A percentile compares a stretch with the other conserved stretches of the same genome.
Conservation (phyloP, 345 rosid species). For the Salix brachista region DNA sequence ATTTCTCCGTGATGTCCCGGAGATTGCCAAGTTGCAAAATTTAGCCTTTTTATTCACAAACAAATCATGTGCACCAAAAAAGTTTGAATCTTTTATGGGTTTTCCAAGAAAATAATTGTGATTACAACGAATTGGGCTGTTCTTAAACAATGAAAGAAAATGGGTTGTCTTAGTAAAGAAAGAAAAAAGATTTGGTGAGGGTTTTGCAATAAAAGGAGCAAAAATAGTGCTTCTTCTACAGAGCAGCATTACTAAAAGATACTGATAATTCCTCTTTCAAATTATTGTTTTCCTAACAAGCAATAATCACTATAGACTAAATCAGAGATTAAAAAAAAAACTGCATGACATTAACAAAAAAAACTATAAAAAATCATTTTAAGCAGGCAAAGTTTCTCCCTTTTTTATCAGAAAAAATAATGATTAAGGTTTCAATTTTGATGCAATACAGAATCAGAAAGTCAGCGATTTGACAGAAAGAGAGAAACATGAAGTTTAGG, state of each 20-base stretch:
- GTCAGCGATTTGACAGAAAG: neutral
- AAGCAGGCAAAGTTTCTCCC: neutral
- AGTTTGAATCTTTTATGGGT: slow-evolving; percentile 6
- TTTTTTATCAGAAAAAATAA: neutral
- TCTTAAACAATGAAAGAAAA: slow-evolving; percentile 16
- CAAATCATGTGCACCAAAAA: slow-evolving; percentile 10
- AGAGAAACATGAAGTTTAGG: neutral
- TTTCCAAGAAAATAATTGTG: slow-evolving; percentile 13
- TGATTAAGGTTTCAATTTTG: neutral
- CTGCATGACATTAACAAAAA: too few species aligned
- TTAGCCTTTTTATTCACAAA: slow-evolving; percentile 26
- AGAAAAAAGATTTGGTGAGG: slow-evolving; percentile 19
- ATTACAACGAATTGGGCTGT: slow-evolving; percentile 21
- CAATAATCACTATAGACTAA: neutral
- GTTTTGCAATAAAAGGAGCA: slow-evolving; percentile 23
- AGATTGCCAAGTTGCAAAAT: slow-evolving; percentile 34
- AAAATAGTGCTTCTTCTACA: slow-evolving; percentile 30
- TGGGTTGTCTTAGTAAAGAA: slow-evolving; percentile 32
- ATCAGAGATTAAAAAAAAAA: neutral
- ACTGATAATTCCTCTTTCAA: neutral
- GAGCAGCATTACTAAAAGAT: slow-evolving; percentile 36
- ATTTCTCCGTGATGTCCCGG: slow-evolving; percentile 23
- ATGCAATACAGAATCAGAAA: neutral
- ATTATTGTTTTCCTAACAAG: neutral
- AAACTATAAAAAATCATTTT: neutral